Evolutionary conservation across 2,329 filamentous ascomycete species (phyloP), one percentile per base, ranked within the genome.

Genomic region (Thielaviopsis euricoi): DNA sequence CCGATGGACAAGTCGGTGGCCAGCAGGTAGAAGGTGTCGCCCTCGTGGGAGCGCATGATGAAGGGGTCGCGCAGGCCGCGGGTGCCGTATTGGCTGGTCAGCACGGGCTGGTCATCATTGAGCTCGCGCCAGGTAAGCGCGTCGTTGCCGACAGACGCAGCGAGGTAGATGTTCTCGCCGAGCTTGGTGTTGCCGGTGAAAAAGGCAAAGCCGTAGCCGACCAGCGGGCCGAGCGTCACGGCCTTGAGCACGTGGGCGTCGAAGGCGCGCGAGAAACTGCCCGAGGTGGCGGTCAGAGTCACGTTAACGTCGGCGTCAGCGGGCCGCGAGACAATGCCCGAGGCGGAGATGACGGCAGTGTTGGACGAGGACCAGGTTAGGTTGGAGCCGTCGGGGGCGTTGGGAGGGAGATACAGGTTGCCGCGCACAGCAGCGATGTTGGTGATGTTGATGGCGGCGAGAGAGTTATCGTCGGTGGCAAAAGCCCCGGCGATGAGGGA

Each of bases 1-100:
- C 76, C 76, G 55, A 78, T 78, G 0, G 75, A 77, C 0, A 79
- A 67, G 56, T 78, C 76, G 0, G 76, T 79, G 0, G 76, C 76
- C 19, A 79, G 68, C 15, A 79, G 63, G 54, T 70, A 79, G 59
- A 78, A 78, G 3, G 68, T 76, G n/a, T 71, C 70, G 0, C 76
- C 75, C 25, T 78, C 75, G 0, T 65, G 69, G 0, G 75, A 75
- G 13, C 76, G 71, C 22, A 79, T 76, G 51, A 79, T 66, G 59
- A 78, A 79, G 1, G 76, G 76, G 60, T 79, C 76, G 15, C 76
- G 70, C 4, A 79, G 63, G 1, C 76, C 76, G 23, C 67, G 71
- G 0, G 76, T 78, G 46, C 76, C 76, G 51, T 70, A 58, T 0
- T 67, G 70, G 0, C 75, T 78, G 3, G 67, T 69, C 7, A 79